These are phyloP conservation scores for Lunasporangiospora selenospora DNA, from an alignment of 192 early-diverging fungal genomes.

Conservation along the genomic window DNA sequence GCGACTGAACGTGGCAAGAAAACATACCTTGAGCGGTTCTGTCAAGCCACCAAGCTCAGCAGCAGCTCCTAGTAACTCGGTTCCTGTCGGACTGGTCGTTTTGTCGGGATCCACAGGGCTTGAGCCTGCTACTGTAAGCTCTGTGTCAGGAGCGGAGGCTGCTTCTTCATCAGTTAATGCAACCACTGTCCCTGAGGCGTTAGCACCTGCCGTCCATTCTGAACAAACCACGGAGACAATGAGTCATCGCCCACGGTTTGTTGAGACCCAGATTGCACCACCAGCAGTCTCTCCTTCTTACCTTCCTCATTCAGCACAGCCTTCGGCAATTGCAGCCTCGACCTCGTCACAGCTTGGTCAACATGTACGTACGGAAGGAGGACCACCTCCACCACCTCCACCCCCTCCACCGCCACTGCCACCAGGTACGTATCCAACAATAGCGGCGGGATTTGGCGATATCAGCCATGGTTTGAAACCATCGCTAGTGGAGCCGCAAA, in stretches of 20 bases:
- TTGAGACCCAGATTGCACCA: background rate
- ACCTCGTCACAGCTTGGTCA: too few relatives aligned
- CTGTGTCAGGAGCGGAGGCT: too few relatives aligned
- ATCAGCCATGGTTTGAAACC: too few relatives aligned
- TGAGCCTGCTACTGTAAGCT: background rate
- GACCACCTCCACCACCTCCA: background rate
- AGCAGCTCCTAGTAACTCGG: background rate
- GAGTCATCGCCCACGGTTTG: background rate
- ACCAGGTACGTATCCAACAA: background rate
- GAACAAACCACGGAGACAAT: too few relatives aligned
- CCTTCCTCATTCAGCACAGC: constrained; percentile 17
- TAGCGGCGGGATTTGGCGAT: too few relatives aligned
- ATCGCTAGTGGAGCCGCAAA: too few relatives aligned
- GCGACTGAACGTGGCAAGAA: constrained; percentile 5
- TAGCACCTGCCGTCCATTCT: too few relatives aligned
- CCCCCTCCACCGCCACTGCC: constrained; percentile 14
- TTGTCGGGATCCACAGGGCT: background rate
- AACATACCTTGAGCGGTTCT: constrained; percentile 13
- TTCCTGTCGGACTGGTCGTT: constrained; percentile 5
- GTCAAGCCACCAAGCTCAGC: background rate
- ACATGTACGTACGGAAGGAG: too few relatives aligned
- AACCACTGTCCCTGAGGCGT: too few relatives aligned
- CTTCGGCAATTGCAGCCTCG: background rate
- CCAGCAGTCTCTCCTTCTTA: constrained; percentile 38
- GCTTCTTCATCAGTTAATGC: too few relatives aligned